Conservation (phyloP, 1,139 yeast genomes). For the Suhomyces taliae region DNA sequence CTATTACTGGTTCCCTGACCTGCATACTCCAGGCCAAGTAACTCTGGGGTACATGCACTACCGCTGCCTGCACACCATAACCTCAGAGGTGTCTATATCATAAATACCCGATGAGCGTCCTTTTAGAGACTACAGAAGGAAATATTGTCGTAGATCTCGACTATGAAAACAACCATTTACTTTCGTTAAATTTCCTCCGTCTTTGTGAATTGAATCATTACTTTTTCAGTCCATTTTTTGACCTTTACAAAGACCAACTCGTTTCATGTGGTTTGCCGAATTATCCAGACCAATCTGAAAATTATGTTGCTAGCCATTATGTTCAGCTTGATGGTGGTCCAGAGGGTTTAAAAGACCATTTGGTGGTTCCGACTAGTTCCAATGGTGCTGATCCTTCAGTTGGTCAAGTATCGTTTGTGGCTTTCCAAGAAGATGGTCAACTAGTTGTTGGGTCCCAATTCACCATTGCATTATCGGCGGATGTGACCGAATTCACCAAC, state of each 20-base stretch:
- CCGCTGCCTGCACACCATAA: neutral
- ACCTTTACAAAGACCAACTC: constrained; percentile 35
- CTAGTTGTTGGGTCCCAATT: constrained; percentile 28
- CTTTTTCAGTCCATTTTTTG: constrained; percentile 51
- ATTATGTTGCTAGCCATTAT: constrained; percentile 15
- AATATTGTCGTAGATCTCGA: constrained; percentile 54
- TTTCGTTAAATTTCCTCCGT: constrained; percentile 51
- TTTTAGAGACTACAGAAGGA: constrained; percentile 57
- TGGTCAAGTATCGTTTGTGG: constrained; percentile 3
- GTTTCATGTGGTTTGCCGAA: constrained; percentile 52
- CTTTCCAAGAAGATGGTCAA: constrained; percentile 10
- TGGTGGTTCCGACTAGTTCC: neutral
- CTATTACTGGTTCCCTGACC: no score
- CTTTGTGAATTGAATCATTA: constrained; percentile 55
- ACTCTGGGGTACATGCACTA: no score
- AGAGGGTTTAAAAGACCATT: neutral
- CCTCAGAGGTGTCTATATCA: constrained; percentile 3
- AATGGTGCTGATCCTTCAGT: neutral
- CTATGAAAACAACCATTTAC: constrained; percentile 33
- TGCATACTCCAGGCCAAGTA: no score
- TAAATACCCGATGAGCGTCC: constrained; percentile 48
- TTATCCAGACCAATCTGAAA: constrained; percentile 36
- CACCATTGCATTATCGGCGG: constrained; percentile 26
- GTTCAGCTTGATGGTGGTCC: constrained; percentile 5
- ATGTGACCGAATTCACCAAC: constrained; percentile 2